Conservation (phyloP, 2,329 filamentous ascomycete genomes). For the Trichoderma oligosporum region DNA sequence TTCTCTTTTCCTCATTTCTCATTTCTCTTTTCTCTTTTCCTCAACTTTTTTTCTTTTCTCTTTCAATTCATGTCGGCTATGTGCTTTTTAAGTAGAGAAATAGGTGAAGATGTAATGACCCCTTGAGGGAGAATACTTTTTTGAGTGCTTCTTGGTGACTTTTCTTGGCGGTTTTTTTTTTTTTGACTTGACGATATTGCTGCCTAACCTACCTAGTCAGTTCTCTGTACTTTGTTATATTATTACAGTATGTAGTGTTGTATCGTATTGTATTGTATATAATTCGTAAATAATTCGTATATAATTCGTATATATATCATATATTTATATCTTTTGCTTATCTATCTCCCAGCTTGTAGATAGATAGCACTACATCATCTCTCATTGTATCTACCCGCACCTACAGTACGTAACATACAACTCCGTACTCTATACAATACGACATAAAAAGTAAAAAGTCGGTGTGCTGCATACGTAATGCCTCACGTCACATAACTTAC, state of each 20-base stretch:
- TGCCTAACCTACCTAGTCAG: too few species aligned
- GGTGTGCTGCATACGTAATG: constrained; percentile 14
- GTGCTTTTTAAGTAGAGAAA: constrained; percentile 8
- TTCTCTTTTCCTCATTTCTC: background rate
- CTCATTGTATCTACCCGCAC: background rate
- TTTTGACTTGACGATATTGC: too few species aligned
- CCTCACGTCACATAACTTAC: constrained; percentile 12
- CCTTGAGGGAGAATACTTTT: background rate
- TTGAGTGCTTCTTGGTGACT: too few species aligned
- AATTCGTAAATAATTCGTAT: too few species aligned
- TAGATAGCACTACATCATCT: background rate
- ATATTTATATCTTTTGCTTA: background rate
- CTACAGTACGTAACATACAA: too few species aligned
- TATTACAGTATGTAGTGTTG: too few species aligned
- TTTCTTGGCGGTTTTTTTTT: too few species aligned
- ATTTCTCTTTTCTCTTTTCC: background rate
- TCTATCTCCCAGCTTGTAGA: background rate
- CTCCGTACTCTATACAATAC: too few species aligned
- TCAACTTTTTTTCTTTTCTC: background rate
- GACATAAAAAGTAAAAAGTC: background rate
- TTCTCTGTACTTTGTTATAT: too few species aligned
- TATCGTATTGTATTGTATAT: too few species aligned
- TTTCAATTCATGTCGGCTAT: background rate
- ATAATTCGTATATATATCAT: too few species aligned
- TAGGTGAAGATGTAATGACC: background rate